Evolutionary conservation across 2,329 filamentous ascomycete genomes (phyloP).

Genomic region (Plenodomus biglobosus): DNA sequence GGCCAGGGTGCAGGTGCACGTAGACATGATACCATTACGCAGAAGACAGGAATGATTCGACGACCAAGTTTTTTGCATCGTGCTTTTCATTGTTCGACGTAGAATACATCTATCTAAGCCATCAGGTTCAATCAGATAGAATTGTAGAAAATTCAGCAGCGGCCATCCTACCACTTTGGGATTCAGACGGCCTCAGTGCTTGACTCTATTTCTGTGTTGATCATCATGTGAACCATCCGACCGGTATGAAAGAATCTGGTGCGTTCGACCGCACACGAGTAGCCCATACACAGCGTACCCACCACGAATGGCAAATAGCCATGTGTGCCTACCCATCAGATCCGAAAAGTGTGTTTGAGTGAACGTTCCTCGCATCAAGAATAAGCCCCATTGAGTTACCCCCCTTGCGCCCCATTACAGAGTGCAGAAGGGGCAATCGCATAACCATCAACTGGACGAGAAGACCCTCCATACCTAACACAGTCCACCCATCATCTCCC

Average conservation of each 20-base stretch:
- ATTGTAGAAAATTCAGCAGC: conserved; percentile 49
- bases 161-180: conserved; percentile 50
- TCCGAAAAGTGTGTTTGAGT: conserved; percentile 47
- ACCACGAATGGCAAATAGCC: not conserved
- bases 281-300: conserved; percentile 15
- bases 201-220: conserved; percentile 90
- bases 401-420: conserved; percentile 44
- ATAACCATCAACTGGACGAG: conserved; percentile 97
- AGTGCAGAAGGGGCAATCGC: conserved; percentile 72
- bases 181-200: conserved; percentile 75
- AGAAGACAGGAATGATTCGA: not conserved
- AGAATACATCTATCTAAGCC: conserved; percentile 30
- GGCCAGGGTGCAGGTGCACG: not conserved
- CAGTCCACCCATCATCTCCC: conserved; percentile 20
- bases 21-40: conserved; percentile 12
- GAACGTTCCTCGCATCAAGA: conserved; percentile 93
- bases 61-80: not conserved
- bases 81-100: not conserved
- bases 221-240: conserved; percentile 75
- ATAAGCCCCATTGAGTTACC: conserved; percentile 99
- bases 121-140: conserved; percentile 50
- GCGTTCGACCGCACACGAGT: conserved; percentile 67
- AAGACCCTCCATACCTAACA: conserved; percentile 54
- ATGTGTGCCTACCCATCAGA: conserved; percentile 45
- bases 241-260: conserved; percentile 56